Evolutionary conservation across 2,329 filamentous ascomycete genomes (phyloP).

Genomic region (Domatiomyces catenatus): DNA sequence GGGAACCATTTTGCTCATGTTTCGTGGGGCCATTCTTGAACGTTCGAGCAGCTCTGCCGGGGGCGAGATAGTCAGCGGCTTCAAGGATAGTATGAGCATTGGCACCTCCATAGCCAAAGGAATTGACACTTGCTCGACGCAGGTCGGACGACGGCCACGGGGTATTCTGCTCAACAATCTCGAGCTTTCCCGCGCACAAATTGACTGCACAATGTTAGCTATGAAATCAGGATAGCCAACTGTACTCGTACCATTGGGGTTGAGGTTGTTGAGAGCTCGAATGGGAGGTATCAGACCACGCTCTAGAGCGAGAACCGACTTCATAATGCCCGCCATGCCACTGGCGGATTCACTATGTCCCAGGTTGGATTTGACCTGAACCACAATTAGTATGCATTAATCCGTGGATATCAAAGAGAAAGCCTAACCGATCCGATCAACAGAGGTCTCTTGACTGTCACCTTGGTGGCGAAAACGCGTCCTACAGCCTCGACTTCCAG

Average conservation of each 20-base stretch:
- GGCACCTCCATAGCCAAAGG: slow-evolving; percentile 24
- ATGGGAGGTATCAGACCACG: slow-evolving; percentile 19
- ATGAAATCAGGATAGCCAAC: no score
- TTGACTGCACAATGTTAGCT: no score
- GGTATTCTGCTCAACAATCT: slow-evolving; percentile 17
- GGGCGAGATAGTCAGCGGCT: slow-evolving; percentile 5
- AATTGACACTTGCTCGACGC: slow-evolving; percentile 21
- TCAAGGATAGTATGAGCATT: slow-evolving; percentile 23
- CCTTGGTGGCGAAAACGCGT: slow-evolving; percentile 14
- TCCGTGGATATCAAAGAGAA: no score
- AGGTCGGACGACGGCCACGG: slow-evolving; percentile 8
- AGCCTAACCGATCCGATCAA: slow-evolving; percentile 18
- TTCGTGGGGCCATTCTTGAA: no score
- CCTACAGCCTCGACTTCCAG: slow-evolving; percentile 18
- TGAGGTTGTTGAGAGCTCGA: slow-evolving; percentile 18
- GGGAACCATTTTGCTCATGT: no score
- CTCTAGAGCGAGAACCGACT: slow-evolving; percentile 16
- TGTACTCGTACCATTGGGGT: slow-evolving; percentile 8
- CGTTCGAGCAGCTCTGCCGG: no score
- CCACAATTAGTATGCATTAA: no score
- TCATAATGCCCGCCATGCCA: slow-evolving; percentile 20
- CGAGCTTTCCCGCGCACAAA: background rate
- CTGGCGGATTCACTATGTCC: slow-evolving; percentile 23
- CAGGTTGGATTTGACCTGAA: slow-evolving; percentile 6
- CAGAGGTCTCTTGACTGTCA: slow-evolving; percentile 9